Evolutionary conservation across 352 stramenopile genomes (phyloP), one percentile per base, ranked within the genome.

Genomic region (Pseudoperonospora humuli): DNA sequence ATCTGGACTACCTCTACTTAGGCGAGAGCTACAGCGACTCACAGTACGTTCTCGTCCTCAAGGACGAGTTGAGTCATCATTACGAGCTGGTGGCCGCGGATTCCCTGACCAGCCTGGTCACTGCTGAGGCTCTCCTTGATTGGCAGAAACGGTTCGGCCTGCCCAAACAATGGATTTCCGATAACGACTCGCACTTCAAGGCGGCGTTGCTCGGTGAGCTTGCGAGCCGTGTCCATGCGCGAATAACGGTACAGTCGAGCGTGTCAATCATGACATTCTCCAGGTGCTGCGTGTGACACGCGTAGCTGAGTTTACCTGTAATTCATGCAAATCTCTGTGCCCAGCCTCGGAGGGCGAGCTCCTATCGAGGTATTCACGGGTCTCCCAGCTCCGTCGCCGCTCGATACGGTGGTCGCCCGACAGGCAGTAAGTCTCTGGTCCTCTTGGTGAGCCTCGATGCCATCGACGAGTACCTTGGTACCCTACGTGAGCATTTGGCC

Each of bases 361-460:
- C 47, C 41, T 2, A 17, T 43, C 1, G 54, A 64, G 19, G 2
- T 50, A 0, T 58, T 63, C 19, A 63, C 54, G 3, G 48, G 34
- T n/a, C n/a, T n/a, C n/a, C n/a, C n/a, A n/a, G n/a, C n/a, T n/a
- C n/a, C n/a, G n/a, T n/a, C n/a, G n/a, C n/a, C n/a, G n/a, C n/a
- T n/a, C n/a, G n/a, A n/a, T n/a, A n/a, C n/a, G n/a, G n/a, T n/a
- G n/a, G n/a, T n/a, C n/a, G n/a, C n/a, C n/a, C n/a, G n/a, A n/a
- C n/a, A n/a, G n/a, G n/a, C n/a, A n/a, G n/a, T n/a, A n/a, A n/a
- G n/a, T n/a, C n/a, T n/a, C n/a, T n/a, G n/a, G n/a, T n/a, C n/a
- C n/a, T n/a, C n/a, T n/a, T n/a, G n/a, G n/a, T n/a, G n/a, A n/a
- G n/a, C n/a, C n/a, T n/a, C n/a, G n/a, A n/a, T n/a, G n/a, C n/a